A percentile compares a stretch with the other conserved stretches of the same genome.
phyloP scores from a whole-genome alignment of 1,284 basidiomycete genomes.

The Puccinia hordei region DNA sequence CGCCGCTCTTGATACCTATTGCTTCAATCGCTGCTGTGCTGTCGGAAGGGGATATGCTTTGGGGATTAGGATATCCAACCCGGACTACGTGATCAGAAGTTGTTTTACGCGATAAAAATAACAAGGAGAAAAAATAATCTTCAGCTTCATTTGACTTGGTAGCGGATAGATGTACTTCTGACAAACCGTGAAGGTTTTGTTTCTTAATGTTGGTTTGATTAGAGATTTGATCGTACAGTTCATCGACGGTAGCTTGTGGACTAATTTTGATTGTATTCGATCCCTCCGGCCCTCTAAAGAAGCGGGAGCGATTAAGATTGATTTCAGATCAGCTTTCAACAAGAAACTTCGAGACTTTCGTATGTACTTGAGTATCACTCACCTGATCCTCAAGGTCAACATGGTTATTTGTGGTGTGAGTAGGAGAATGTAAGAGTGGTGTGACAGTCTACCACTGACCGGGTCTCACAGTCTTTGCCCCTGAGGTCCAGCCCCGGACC shows the following conservation, averaged over 20 bases:
- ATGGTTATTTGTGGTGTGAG: no score
- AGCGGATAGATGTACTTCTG: background rate
- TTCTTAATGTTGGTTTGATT: slow-evolving; percentile 9
- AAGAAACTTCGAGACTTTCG: no score
- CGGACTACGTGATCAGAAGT: slow-evolving; percentile 10
- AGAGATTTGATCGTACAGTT: slow-evolving; percentile 18
- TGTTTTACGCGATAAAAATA: background rate
- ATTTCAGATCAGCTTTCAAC: no score
- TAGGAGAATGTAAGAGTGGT: no score
- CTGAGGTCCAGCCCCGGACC: no score
- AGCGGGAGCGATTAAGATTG: background rate
- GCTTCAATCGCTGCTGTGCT: slow-evolving; percentile 72
- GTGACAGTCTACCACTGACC: no score
- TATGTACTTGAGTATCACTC: no score
- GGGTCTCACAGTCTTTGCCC: no score
- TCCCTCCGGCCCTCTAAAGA: slow-evolving; percentile 22
- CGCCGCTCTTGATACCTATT: slow-evolving; percentile 73
- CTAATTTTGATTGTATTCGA: slow-evolving; percentile 25
- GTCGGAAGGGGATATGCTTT: slow-evolving; percentile 70
- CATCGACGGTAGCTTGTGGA: slow-evolving; percentile 6
- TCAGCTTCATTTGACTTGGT: background rate
- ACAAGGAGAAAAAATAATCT: background rate
- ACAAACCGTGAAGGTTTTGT: slow-evolving; percentile 19
- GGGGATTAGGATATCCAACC: slow-evolving; percentile 62
- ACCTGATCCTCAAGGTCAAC: no score